Conservation (phyloP, 2,329 filamentous ascomycete genomes). For the Tolypocladium sp. region DNA sequence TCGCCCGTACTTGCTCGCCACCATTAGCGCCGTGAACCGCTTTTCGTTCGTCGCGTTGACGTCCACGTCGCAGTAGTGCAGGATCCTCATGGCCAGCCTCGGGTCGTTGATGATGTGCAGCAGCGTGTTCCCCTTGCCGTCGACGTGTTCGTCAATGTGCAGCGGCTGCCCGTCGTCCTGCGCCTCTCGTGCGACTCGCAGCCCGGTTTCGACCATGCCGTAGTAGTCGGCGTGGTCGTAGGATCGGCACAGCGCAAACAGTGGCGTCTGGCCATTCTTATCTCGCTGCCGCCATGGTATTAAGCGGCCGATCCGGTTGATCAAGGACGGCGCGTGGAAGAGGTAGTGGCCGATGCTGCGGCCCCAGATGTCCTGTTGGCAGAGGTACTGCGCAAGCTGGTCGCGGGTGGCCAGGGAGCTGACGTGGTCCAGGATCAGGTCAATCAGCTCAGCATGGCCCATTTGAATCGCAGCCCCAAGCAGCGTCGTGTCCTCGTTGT, state of each 20-base stretch:
- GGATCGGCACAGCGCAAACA: slow-evolving; percentile 89
- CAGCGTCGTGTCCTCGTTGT: slow-evolving; percentile 83
- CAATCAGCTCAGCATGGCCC: slow-evolving; percentile 64
- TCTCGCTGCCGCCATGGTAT: slow-evolving; percentile 87
- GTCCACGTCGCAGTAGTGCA: slow-evolving; percentile 85
- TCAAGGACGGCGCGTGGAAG: slow-evolving; percentile 80
- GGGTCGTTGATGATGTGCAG: slow-evolving; percentile 92
- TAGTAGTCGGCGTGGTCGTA: slow-evolving; percentile 88
- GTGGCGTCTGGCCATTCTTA: slow-evolving; percentile 93
- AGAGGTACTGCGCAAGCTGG: slow-evolving; percentile 58
- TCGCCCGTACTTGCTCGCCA: slow-evolving; percentile 94
- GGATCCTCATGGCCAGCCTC: slow-evolving; percentile 62
- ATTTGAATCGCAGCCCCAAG: slow-evolving; percentile 86
- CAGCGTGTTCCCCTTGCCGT: slow-evolving; percentile 86
- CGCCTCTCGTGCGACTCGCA: slow-evolving; percentile 61
- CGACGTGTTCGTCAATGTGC: slow-evolving; percentile 86
- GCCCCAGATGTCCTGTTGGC: slow-evolving; percentile 71
- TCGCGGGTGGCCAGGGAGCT: slow-evolving; percentile 44
- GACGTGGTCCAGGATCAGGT: slow-evolving; percentile 65
- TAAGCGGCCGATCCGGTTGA: slow-evolving; percentile 64
- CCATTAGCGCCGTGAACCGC: slow-evolving; percentile 91
- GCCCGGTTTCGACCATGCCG: slow-evolving; percentile 75
- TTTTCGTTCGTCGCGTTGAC: slow-evolving; percentile 94
- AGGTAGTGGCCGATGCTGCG: slow-evolving; percentile 92
- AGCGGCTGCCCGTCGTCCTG: slow-evolving; percentile 75